Conservation (phyloP, 2,329 filamentous ascomycete species). For the Aspergillus melleus region DNA sequence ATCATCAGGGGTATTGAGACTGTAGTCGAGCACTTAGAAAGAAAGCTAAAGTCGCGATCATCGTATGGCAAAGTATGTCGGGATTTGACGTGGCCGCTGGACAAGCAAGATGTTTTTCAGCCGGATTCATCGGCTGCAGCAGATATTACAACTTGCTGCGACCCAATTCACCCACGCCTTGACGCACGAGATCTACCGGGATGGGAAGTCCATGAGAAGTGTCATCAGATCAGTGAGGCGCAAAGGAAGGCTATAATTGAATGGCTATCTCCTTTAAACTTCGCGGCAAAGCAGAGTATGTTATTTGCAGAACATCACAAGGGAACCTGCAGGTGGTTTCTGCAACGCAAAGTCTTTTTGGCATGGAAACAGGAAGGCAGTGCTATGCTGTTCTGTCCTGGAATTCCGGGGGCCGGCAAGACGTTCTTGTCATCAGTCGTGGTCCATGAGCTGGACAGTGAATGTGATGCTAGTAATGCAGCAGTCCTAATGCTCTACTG, state of each 20-base stretch:
- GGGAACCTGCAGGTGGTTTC: no score
- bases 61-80: not conserved
- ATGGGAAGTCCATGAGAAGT: not conserved
- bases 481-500: slow-evolving; percentile 16
- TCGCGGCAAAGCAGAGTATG: not conserved
- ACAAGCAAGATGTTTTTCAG: not conserved
- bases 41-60: not conserved
- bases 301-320: no score
- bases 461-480: slow-evolving; percentile 8
- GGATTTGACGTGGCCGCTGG: not conserved
- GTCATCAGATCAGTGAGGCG: not conserved
- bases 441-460: no score
- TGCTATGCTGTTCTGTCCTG: no score
- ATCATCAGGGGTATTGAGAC: slow-evolving; percentile 12
- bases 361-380: no score
- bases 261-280: not conserved
- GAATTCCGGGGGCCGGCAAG: no score
- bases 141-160: not conserved
- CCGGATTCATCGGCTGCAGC: not conserved
- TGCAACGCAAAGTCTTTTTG: no score
- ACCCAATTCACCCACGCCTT: not conserved
- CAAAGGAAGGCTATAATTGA: not conserved
- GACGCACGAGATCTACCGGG: not conserved
- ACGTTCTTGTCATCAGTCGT: no score
- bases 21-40: not conserved